Conservation (phyloP, 257 asterid genomes). For the Ilex aquifolium region DNA sequence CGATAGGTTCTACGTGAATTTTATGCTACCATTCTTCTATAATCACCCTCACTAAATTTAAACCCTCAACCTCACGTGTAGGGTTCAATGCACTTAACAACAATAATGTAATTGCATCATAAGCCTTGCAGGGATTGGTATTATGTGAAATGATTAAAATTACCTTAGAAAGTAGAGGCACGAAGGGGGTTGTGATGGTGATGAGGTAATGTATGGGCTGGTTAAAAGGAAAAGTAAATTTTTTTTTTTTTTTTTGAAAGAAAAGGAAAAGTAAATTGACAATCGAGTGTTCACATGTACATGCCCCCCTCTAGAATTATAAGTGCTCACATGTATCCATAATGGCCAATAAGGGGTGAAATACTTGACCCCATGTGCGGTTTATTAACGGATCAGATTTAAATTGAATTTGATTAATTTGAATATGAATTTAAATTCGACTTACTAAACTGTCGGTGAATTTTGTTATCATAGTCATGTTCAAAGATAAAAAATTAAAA, state of each 20-base stretch:
- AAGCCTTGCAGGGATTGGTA: conserved; percentile 68
- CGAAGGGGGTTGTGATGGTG: conserved; percentile 6
- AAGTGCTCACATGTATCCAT: conserved; percentile 40
- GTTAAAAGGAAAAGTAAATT: conserved; percentile 15
- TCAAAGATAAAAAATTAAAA: too few species aligned
- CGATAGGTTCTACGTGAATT: too few species aligned
- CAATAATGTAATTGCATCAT: conserved; percentile 72
- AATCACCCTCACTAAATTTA: conserved; percentile 1
- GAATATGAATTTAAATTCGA: too few species aligned
- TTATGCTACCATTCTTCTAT: neutral
- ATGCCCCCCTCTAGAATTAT: conserved; percentile 16
- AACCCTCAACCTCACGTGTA: conserved; percentile 60
- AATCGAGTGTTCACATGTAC: conserved; percentile 21
- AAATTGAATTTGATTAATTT: too few species aligned
- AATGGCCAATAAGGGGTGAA: conserved; percentile 19
- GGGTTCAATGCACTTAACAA: conserved; percentile 55
- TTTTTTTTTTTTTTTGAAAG: too few species aligned
- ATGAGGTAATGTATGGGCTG: conserved; percentile 40
- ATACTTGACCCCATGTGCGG: too few species aligned
- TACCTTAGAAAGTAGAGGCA: conserved; percentile 28
- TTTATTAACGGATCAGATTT: too few species aligned
- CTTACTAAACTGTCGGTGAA: too few species aligned
- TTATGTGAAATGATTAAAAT: conserved; percentile 71
- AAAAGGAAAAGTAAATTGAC: conserved; percentile 17
- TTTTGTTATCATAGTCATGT: too few species aligned